phyloP scores from a whole-genome alignment of 2,329 filamentous ascomycete species.

The Colletotrichum navitas region DNA sequence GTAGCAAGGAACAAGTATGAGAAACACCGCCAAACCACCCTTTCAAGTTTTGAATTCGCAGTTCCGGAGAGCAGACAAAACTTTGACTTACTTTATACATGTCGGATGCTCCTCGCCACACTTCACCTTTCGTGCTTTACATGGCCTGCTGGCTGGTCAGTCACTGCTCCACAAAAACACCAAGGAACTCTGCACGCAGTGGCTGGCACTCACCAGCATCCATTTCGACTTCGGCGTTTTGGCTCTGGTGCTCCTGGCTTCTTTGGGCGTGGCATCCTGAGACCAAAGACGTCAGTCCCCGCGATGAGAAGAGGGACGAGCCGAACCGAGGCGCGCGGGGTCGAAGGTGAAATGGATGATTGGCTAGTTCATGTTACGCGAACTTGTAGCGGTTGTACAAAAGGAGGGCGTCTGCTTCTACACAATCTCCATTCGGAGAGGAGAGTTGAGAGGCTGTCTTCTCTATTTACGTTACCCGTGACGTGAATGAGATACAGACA shows the following conservation, averaged over 20 bases:
- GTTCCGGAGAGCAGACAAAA: not conserved
- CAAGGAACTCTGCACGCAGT: not conserved
- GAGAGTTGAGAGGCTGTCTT: slow-evolving; percentile 4
- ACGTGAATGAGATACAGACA: not conserved
- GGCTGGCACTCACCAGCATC: slow-evolving; percentile 56
- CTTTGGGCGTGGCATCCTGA: slow-evolving; percentile 58
- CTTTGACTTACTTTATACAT: slow-evolving; percentile 70
- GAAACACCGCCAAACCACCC: too few species aligned
- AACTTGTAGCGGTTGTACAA: slow-evolving; percentile 30
- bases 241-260: slow-evolving; percentile 58
- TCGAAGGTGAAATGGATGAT: slow-evolving; percentile 34
- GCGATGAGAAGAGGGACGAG: slow-evolving; percentile 15
- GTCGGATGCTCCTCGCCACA: slow-evolving; percentile 83
- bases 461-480: slow-evolving; percentile 15
- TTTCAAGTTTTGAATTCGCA: not conserved
- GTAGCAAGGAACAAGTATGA: not conserved
- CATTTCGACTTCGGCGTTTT: slow-evolving; percentile 60
- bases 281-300: slow-evolving; percentile 27
- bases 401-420: slow-evolving; percentile 12
- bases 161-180: not conserved
- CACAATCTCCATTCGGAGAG: slow-evolving; percentile 7
- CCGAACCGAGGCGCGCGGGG: slow-evolving; percentile 37
- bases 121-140: slow-evolving; percentile 80
- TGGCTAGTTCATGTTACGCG: slow-evolving; percentile 36
- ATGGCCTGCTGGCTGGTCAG: slow-evolving; percentile 70